phyloP scores from a whole-genome alignment of 148 eudicot species.

The Spergularia bocconei region DNA sequence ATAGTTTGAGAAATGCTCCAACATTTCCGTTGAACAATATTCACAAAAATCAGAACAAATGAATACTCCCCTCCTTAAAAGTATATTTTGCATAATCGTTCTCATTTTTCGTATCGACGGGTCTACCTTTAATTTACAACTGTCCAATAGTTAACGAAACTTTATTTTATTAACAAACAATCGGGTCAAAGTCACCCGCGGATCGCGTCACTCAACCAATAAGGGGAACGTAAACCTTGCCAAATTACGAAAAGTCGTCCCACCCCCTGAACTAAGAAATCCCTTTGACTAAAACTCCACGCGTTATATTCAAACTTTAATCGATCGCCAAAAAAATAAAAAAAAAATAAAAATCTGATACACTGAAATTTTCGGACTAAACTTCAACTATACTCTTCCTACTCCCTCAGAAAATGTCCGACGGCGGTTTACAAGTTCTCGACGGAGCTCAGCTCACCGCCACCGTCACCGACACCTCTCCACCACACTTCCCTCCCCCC shows the following conservation, averaged over 20 bases:
- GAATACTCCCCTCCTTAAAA: no score
- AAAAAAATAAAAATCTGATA: not conserved
- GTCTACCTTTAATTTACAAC: no score
- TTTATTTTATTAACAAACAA: no score
- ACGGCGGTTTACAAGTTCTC: conserved; percentile 44
- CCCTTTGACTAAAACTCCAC: not conserved
- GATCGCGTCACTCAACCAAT: not conserved
- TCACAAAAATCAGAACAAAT: no score
- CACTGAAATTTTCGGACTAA: not conserved
- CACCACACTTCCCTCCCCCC: conserved; percentile 20
- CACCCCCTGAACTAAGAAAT: not conserved
- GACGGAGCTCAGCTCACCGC: conserved; percentile 42
- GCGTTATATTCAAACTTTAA: no score
- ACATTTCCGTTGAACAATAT: no score
- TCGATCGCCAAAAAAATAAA: no score
- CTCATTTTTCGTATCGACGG: no score
- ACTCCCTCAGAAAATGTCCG: conserved; percentile 34
- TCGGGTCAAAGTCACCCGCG: not conserved
- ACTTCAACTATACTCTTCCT: not conserved
- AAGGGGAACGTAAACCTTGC: not conserved
- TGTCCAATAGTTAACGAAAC: no score
- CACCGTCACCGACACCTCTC: conserved; percentile 27
- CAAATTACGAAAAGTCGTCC: not conserved
- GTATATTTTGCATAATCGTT: no score
- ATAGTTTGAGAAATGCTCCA: no score